Percentiles rank a stretch among this genome's conserved stretches.
These are phyloP conservation scores for Curvularia sp. DNA, from an alignment of 2,329 filamentous ascomycete species.

Conservation along the genomic window DNA sequence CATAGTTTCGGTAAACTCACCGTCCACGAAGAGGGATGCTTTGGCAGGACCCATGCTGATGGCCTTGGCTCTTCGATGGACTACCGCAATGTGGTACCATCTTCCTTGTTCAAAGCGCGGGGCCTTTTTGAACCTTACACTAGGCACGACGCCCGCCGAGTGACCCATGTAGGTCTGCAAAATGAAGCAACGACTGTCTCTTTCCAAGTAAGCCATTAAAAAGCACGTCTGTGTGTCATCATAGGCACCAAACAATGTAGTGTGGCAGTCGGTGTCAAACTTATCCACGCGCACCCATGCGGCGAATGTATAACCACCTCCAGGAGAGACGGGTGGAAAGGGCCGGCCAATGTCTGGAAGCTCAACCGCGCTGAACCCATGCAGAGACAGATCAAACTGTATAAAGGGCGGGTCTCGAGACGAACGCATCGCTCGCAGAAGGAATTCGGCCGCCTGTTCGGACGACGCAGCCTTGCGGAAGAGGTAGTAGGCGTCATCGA, in stretches of 20 bases:
- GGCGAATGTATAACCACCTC: conserved; percentile 84
- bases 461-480: conserved; percentile 64
- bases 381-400: conserved; percentile 88
- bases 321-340: conserved; percentile 80
- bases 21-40: conserved; percentile 88
- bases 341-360: conserved; percentile 81
- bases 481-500: conserved; percentile 84
- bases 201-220: conserved; percentile 89
- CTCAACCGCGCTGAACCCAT: conserved; percentile 90
- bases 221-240: conserved; percentile 93
- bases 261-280: conserved; percentile 85
- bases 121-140: conserved; percentile 92
- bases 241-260: conserved; percentile 94
- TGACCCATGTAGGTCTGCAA: conserved; percentile 93
- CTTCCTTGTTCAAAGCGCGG: conserved; percentile 74
- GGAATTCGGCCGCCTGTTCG: conserved; percentile 68
- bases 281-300: conserved; percentile 88
- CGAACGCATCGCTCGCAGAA: conserved; percentile 73
- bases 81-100: conserved; percentile 94
- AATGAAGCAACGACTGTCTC: conserved; percentile 91
- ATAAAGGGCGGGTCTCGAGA: conserved; percentile 84
- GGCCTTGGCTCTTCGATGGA: conserved; percentile 76
- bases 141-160: conserved; percentile 69
- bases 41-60: conserved; percentile 74
- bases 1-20: conserved; percentile 90